phyloP scores from a whole-genome alignment of 768 basidiomycete species.

The Thelephora aurantiotincta region DNA sequence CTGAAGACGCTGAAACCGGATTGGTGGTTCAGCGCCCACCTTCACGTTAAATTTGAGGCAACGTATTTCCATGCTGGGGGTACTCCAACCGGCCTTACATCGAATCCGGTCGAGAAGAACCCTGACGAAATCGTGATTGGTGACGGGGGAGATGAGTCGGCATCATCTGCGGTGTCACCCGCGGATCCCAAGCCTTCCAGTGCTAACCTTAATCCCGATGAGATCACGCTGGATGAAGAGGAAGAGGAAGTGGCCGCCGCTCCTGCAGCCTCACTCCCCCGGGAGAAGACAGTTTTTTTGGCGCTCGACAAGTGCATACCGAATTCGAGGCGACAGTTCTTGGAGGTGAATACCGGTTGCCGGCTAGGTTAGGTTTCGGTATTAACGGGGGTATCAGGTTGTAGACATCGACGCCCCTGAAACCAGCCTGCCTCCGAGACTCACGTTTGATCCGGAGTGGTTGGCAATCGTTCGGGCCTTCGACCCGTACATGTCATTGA shows the following conservation, averaged over 20 bases:
- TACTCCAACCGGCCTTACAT: neutral
- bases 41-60: slow-evolving; percentile 82
- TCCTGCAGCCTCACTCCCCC: slow-evolving; percentile 17
- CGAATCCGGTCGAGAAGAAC: slow-evolving; percentile 8
- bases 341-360: slow-evolving; percentile 43
- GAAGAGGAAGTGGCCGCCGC: slow-evolving; percentile 30
- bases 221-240: slow-evolving; percentile 32
- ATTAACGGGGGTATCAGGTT: slow-evolving; percentile 28
- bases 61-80: slow-evolving; percentile 27
- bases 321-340: slow-evolving; percentile 42
- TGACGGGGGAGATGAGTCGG: slow-evolving; percentile 16
- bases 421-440: slow-evolving; percentile 13
- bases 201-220: slow-evolving; percentile 28
- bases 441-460: slow-evolving; percentile 86
- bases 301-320: slow-evolving; percentile 86
- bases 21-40: slow-evolving; percentile 90
- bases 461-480: slow-evolving; percentile 85
- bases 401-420: slow-evolving; percentile 38
- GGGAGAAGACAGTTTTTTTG: slow-evolving; percentile 55
- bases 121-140: slow-evolving; percentile 28
- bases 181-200: neutral
- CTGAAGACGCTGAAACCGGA: slow-evolving; percentile 56
- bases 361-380: neutral
- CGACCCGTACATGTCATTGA: slow-evolving; percentile 58
- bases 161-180: neutral